phyloP scores from a whole-genome alignment of 1,284 basidiomycete genomes.

The Ceratobasidium sp. region DNA sequence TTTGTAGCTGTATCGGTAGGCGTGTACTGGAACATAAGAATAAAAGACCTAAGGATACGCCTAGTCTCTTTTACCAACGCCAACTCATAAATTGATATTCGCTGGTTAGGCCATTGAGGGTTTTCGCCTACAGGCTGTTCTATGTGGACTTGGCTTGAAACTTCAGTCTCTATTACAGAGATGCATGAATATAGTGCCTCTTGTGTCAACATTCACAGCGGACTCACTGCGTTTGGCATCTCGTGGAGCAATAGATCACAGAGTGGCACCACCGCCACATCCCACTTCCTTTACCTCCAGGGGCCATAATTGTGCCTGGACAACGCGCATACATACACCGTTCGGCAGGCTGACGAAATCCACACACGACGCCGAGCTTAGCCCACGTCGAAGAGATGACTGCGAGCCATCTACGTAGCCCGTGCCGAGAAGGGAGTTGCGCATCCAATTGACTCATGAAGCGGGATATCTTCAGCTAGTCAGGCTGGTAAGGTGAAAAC shows the following conservation, averaged over 20 bases:
- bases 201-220: background rate
- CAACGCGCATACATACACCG: background rate
- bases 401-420: background rate
- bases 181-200: background rate
- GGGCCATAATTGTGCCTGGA: background rate
- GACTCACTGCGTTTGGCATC: background rate
- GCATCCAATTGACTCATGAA: background rate
- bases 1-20: no score
- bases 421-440: background rate
- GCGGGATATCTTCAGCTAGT: background rate
- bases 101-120: no score
- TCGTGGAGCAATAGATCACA: background rate
- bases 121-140: no score
- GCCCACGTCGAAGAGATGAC: background rate
- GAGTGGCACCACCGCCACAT: background rate
- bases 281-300: background rate
- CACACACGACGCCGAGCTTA: background rate
- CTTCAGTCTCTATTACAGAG: background rate
- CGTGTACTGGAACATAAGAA: no score
- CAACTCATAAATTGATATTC: no score
- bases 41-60: no score
- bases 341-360: background rate
- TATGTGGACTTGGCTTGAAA: background rate
- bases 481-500: background rate
- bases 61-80: no score